Base-by-base conservation (phyloP, 495 filamentous ascomycete genomes). In the Podospora pseudopauciseta region DNA sequence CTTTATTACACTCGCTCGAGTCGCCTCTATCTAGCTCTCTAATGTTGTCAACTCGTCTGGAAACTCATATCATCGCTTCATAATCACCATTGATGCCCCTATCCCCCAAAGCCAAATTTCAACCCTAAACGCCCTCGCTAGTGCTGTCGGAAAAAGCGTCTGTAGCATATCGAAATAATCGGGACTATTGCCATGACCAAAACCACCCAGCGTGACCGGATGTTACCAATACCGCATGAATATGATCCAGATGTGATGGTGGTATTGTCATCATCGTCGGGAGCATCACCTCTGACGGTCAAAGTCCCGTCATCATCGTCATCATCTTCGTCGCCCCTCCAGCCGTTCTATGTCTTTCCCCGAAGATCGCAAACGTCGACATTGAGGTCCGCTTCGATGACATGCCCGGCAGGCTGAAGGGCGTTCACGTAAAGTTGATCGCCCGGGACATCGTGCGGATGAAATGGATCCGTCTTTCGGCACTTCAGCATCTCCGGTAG, bases 401-500 rank as follows among this genome's bases (percentile, higher is more conserved):
- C 95, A 82, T 99, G 95, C 0, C 95, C 95, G 0, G 89, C 88
- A 1, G 82, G 81, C 27, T 89, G 81, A 61, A 91, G 76, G 0
- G 93, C 95, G 76, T 92, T 90, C 0, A 91, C 96, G 74, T 98
- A 99, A 5, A 96, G 85, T 49, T 49, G 39, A 13, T 49, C 39
- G 71, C 93, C 84, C 39, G 81, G 75, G 58, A 80, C 86, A 5
- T 78, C 65, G 61, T 84, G 82, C 27, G 76, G 91, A 79, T 99
- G 95, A 75, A 99, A 99, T 2, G 94, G 79, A 0, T 91, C 90
- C 0, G 83, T 84, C 66, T 93, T 86, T 0, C 76, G 86, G 80
- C 95, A 99, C 32, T 85, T 84, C 53, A 94, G 82, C 28, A 98
- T 88, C 15, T 91, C 85, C 68, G 89, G 85, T 75, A 97, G 84